Base-by-base conservation (phyloP, 2,329 filamentous ascomycete species). In the Hypoxylon sp. region DNA sequence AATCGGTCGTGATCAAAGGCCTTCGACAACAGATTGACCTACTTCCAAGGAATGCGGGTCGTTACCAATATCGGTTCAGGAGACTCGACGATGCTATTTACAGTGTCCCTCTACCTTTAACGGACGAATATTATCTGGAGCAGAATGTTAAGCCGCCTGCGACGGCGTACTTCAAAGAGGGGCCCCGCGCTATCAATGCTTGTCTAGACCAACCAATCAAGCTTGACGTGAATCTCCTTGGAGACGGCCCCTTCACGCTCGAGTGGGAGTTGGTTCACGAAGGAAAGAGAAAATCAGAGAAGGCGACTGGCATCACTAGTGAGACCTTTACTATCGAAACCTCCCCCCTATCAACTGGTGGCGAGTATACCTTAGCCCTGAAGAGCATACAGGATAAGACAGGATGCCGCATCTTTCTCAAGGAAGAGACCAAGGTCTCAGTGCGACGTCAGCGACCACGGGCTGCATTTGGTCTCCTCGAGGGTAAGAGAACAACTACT, bases 141-240 rank as follows among this genome's bases (percentile, higher is more conserved):
- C 95, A 98, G 79, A 90, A 93, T 74, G 95, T 99, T 72, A 97
- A 97, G 79, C 96, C 96, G 9, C 93, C 94, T 3, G 95, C 96
- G 5, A 93, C 91, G 9, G 95, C 95, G 23, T 89, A 90, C 67
- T 85, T 94, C 60, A 84, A 87, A 46, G 82, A 85, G 25, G 82
- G 84, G 6, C 82, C 85, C 19, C 82, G 84, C 38, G 81, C 81
- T 21, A 84, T 89, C 66, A 90, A 87, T 73, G 89, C 92, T 52
- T 99, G 96, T 76, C 91, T 98, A 60, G 93, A 96, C 65, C 91
- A 97, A 61, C 85, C 90, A 19, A 89, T 94, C 5, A 87, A 90
- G 32, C 88, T 96, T 28, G 89, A 93, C 61, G 89, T 98, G 41
- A 80, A 85, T 56, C 86, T 98, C 45, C 84, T 89, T 49, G 96